Conservation (phyloP, 805 yeast species). For the Saccharomycopsis guyanensis region DNA sequence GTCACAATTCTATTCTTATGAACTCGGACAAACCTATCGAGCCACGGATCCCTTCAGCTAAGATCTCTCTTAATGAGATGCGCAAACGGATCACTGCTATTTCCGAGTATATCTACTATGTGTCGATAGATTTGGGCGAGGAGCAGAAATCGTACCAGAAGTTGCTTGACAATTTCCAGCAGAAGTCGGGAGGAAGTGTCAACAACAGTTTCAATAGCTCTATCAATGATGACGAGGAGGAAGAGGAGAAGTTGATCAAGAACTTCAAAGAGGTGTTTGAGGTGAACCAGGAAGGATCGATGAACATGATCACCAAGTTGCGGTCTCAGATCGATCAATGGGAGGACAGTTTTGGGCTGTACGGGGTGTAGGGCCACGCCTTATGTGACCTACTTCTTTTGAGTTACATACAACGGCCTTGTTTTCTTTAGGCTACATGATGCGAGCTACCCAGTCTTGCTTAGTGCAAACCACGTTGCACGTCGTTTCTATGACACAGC, state of each 20-base stretch:
- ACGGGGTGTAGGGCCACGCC: too few species aligned
- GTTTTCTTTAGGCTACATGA: too few species aligned
- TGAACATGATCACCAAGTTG: conserved; percentile 60
- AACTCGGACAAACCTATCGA: conserved; percentile 55
- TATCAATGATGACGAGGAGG: conserved; percentile 21
- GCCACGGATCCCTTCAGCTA: conserved; percentile 75
- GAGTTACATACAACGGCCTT: too few species aligned
- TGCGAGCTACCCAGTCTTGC: too few species aligned
- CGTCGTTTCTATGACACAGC: too few species aligned
- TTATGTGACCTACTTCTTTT: too few species aligned
- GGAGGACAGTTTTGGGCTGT: conserved; percentile 59
- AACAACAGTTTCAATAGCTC: conserved; percentile 12
- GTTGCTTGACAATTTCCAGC: conserved; percentile 23
- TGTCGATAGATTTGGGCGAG: conserved; percentile 50
- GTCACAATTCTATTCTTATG: conserved; percentile 8
- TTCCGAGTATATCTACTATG: conserved; percentile 64
- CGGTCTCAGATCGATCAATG: conserved; percentile 66
- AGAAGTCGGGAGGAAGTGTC: conserved; percentile 9
- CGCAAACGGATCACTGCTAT: conserved; percentile 83
- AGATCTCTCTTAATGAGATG: conserved; percentile 75
- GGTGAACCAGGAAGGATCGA: conserved; percentile 48
- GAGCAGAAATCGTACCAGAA: conserved; percentile 48
- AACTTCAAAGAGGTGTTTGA: conserved; percentile 27
- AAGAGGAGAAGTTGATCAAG: conserved; percentile 23
- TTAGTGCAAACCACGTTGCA: too few species aligned